These are phyloP conservation scores for Chlorella sp. DNA, from an alignment of 139 green algal species.

Conservation along the genomic window DNA sequence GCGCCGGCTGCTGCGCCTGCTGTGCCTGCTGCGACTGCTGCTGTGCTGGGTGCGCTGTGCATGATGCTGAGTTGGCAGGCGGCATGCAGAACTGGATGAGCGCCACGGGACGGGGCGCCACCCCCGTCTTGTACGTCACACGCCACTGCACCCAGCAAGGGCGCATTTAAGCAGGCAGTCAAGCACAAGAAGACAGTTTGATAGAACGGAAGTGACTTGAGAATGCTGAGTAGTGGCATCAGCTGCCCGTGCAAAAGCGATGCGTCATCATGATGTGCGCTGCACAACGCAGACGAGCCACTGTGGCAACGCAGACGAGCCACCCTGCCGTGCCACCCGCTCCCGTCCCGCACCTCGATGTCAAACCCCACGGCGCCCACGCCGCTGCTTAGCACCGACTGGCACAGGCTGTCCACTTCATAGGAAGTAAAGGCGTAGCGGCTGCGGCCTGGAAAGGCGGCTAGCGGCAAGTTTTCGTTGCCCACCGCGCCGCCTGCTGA, in stretches of 20 bases:
- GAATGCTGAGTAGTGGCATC: no score
- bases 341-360: conserved; percentile 44
- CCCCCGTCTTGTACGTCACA: conserved; percentile 47
- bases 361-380: conserved; percentile 55
- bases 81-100: conserved; percentile 52
- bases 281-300: no score
- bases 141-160: conserved; percentile 10
- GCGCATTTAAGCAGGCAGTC: background rate
- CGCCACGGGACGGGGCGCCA: conserved; percentile 8
- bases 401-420: conserved; percentile 17
- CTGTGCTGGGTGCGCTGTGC: background rate
- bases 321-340: no score
- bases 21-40: background rate
- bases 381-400: conserved; percentile 12
- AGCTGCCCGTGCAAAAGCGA: no score
- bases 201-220: no score
- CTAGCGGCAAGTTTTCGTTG: conserved; percentile 9
- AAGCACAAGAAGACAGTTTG: background rate
- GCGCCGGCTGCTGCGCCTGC: conserved; percentile 9
- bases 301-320: no score
- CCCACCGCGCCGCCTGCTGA: no score
- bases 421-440: background rate
- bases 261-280: no score
- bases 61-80: background rate
- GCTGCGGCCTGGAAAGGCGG: background rate